Conservation (phyloP, 768 basidiomycete species). For the Mycena maculata region DNA sequence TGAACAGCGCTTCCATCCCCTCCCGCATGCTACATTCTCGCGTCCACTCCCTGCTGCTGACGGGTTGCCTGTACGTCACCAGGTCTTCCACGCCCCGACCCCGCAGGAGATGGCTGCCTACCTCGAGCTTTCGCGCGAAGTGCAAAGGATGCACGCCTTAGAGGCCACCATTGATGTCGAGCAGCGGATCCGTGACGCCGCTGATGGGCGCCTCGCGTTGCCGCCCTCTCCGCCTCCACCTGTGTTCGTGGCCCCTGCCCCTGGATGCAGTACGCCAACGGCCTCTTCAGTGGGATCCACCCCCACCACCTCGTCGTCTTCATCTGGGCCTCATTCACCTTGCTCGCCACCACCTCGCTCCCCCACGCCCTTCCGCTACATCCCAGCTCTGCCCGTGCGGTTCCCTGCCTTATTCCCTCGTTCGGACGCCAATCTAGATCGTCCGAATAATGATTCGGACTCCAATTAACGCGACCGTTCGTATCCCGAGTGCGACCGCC, state of each 20-base stretch:
- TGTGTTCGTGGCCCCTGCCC: not conserved
- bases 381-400: not conserved
- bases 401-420: not conserved
- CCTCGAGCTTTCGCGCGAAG: not conserved
- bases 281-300: not conserved
- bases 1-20: not conserved
- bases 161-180: not conserved
- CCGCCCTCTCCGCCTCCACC: not conserved
- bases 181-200: not conserved
- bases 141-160: not conserved
- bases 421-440: too few relatives aligned
- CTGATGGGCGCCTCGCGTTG: not conserved
- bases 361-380: not conserved
- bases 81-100: not conserved
- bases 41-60: not conserved
- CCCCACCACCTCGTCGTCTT: not conserved
- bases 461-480: too few relatives aligned
- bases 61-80: not conserved
- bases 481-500: too few relatives aligned
- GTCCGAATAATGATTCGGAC: too few relatives aligned
- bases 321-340: not conserved
- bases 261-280: too few relatives aligned
- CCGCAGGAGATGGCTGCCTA: not conserved
- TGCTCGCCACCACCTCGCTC: not conserved
- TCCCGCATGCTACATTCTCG: not conserved